These are phyloP conservation scores for Globisporangium polare DNA, from an alignment of 352 stramenopile species.

Conservation along the genomic window DNA sequence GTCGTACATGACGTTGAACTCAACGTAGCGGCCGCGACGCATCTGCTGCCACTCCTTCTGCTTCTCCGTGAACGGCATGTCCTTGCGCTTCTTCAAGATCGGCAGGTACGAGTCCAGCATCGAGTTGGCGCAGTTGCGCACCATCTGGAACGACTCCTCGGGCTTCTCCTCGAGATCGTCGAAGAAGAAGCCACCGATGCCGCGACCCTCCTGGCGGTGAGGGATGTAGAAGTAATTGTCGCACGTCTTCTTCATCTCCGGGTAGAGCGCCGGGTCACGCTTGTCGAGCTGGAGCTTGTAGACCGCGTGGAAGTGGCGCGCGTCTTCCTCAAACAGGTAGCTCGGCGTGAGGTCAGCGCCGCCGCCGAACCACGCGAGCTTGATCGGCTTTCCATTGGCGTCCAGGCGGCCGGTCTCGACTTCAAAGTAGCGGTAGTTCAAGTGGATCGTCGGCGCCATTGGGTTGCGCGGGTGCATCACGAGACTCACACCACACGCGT, in stretches of 20 bases:
- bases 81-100: slow-evolving; percentile 94
- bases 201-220: slow-evolving; percentile 94
- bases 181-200: slow-evolving; percentile 98
- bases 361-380: slow-evolving; percentile 93
- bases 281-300: slow-evolving; percentile 95
- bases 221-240: slow-evolving; percentile 98
- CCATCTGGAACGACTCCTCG: slow-evolving; percentile 84
- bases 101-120: slow-evolving; percentile 94
- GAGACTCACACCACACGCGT: slow-evolving; percentile 93
- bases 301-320: slow-evolving; percentile 96
- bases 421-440: slow-evolving; percentile 99
- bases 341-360: slow-evolving; percentile 96
- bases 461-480: slow-evolving; percentile 96
- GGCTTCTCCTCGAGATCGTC: slow-evolving; percentile 95
- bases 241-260: slow-evolving; percentile 95
- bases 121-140: slow-evolving; percentile 72
- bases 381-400: slow-evolving; percentile 77
- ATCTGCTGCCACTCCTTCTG: slow-evolving; percentile 99
- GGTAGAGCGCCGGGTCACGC: slow-evolving; percentile 90
- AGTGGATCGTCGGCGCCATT: slow-evolving; percentile 95
- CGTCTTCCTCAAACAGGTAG: slow-evolving; percentile 96
- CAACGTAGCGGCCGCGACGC: slow-evolving; percentile 94
- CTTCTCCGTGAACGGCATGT: slow-evolving; percentile 93
- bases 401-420: slow-evolving; percentile 77
- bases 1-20: slow-evolving; percentile 99